Base-by-base conservation (phyloP, 768 basidiomycete genomes). In the Candolleomyces aberdarensis region DNA sequence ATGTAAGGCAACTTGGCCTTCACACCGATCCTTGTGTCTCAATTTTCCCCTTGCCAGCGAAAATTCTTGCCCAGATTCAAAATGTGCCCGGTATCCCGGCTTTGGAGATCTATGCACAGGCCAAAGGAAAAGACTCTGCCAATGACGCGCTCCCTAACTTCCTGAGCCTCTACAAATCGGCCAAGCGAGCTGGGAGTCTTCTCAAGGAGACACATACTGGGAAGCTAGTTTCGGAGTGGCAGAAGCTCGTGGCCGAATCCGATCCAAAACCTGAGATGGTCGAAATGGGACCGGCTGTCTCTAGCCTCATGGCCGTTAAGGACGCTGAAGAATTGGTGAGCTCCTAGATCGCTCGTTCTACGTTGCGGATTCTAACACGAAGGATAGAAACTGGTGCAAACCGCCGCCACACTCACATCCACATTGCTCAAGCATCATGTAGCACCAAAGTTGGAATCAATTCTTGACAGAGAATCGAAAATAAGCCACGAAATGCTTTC, bases 251-350 rank as follows among this genome's bases (percentile, higher is more conserved):
- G 19, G 75, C 78, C 5, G 82, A 78, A 15, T 76, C 85, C 13
- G 71, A 76, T 5, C 80, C 75, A 5, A 87, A 87, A 66, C 86
- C 94, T 6, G 89, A 94, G 66, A 70, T 87, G 39, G 79, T 92
- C 20, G 97, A 98, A 69, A 89, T 95, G 71, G 80, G 85, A 0
- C 76, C 85, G 2, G 85, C 89, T 0, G 76, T 97, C 15, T 91
- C 94, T 0, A 76, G 87, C 0, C 78, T 92, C 54, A 85, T 98
- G 81, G 87, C 90, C 0, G 84, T 88, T 26, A 98, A 98, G 72
- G 96, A 98, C 67, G 85, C 87, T 26, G 94, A 97, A 46, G 97
- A 98, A 69, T 71, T 96, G 57, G 96, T 94, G 64, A 63, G 91
- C 76, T 39, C 63, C 36, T 69, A 40, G 64, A 36, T 48, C n/a